Percentiles rank a stretch among this genome's conserved stretches.
These are phyloP conservation scores for Trichodelitschia bisporula DNA, from an alignment of 495 filamentous ascomycete species.

Conservation along the genomic window DNA sequence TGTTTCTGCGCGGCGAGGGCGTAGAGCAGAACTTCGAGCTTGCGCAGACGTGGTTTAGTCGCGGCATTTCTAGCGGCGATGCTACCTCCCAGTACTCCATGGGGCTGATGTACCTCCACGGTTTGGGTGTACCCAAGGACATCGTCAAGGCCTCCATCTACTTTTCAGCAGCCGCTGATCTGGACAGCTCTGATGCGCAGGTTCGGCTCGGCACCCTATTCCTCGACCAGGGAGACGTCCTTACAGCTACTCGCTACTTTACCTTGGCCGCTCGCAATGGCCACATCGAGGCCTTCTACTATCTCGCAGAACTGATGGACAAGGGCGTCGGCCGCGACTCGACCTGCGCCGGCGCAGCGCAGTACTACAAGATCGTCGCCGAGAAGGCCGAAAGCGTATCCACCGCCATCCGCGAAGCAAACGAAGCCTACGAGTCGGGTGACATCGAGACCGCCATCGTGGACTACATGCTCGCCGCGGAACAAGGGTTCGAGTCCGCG, in stretches of 20 bases:
- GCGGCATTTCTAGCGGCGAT: slow-evolving; percentile 58
- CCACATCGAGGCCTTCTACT: slow-evolving; percentile 85
- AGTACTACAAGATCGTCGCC: slow-evolving; percentile 85
- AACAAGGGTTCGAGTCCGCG: slow-evolving; percentile 82
- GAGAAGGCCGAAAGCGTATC: slow-evolving; percentile 72
- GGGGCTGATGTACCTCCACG: slow-evolving; percentile 69
- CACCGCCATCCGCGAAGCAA: slow-evolving; percentile 68
- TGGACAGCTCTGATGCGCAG: slow-evolving; percentile 63
- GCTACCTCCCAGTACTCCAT: slow-evolving; percentile 65
- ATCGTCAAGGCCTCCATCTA: slow-evolving; percentile 46
- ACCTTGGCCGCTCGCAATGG: slow-evolving; percentile 75
- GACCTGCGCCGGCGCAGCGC: slow-evolving; percentile 55
- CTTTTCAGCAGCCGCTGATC: slow-evolving; percentile 62
- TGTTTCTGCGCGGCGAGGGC: slow-evolving; percentile 84
- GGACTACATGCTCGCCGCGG: slow-evolving; percentile 72
- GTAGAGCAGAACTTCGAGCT: slow-evolving; percentile 52
- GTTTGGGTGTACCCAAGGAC: slow-evolving; percentile 56
- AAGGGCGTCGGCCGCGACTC: slow-evolving; percentile 58
- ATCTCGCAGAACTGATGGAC: slow-evolving; percentile 73
- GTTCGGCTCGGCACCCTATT: slow-evolving; percentile 68
- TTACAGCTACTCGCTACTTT: slow-evolving; percentile 63
- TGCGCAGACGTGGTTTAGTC: slow-evolving; percentile 67
- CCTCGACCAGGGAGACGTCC: slow-evolving; percentile 64
- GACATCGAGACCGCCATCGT: slow-evolving; percentile 69
- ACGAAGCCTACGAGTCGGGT: slow-evolving; percentile 59